These are phyloP conservation scores for Tetrahymena borealis DNA, from an alignment of 73 alveolate genomes.

Conservation along the genomic window DNA sequence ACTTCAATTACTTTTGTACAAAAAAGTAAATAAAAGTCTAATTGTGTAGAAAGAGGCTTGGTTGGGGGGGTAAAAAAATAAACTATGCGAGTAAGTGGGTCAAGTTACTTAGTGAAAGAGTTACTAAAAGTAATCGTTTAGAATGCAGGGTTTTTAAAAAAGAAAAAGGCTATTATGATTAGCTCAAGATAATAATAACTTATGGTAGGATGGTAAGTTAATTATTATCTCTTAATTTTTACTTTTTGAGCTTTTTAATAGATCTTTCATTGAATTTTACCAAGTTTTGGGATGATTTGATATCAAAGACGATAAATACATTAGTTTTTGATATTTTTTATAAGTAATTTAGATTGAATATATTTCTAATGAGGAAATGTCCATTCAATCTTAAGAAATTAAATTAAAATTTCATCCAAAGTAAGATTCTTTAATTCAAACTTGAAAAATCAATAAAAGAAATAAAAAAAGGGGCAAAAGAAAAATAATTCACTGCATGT, in stretches of 20 bases:
- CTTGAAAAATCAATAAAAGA: neutral
- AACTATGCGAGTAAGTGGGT: neutral
- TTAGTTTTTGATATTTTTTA: too few species aligned
- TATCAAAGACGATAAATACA: too few species aligned
- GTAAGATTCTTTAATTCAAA: neutral
- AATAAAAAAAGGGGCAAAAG: neutral
- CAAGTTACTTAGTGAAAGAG: neutral
- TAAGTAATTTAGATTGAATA: neutral
- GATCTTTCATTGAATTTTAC: neutral
- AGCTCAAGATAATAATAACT: neutral
- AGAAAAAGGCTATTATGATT: neutral
- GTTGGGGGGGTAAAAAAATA: neutral
- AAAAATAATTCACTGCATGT: neutral
- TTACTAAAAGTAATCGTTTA: neutral
- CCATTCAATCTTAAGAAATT: neutral
- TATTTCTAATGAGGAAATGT: neutral
- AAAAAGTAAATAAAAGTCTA: neutral
- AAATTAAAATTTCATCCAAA: neutral
- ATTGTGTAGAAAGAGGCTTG: too few species aligned
- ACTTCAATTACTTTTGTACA: neutral
- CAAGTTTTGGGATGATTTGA: too few species aligned
- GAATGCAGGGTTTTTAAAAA: neutral
- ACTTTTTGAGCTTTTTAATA: neutral
- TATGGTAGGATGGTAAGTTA: neutral
- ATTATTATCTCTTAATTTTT: neutral